A percentile compares a stretch with the other conserved stretches of the same genome.
Evolutionary conservation across 2,329 filamentous ascomycete species (phyloP).

Genomic region (Paracorniculantispora psalliotae): DNA sequence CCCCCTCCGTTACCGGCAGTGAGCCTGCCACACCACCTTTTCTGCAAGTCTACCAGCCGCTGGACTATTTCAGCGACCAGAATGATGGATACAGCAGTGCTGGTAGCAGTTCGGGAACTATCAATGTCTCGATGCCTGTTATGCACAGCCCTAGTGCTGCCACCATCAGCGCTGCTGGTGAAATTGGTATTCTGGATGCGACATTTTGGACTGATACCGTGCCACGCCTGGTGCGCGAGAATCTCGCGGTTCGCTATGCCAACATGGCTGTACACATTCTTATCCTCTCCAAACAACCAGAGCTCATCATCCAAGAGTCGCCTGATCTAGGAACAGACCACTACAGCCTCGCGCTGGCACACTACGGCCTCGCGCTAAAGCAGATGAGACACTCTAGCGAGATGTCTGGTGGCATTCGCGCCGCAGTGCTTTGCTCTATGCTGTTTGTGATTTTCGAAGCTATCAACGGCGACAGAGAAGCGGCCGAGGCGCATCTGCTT

Average conservation of each 20-base stretch:
- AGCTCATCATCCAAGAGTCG: conserved; percentile 7
- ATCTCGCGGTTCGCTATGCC: conserved; percentile 31
- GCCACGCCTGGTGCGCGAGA: conserved; percentile 28
- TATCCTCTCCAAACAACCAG: conserved; percentile 23
- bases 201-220: conserved; percentile 32
- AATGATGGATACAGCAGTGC: neutral
- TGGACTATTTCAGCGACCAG: neutral
- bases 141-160: too few relatives aligned
- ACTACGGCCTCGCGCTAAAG: conserved; percentile 29
- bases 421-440: conserved; percentile 31
- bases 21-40: conserved; percentile 9
- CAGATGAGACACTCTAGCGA: conserved; percentile 21
- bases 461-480: conserved; percentile 31
- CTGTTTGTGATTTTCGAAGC: conserved; percentile 35
- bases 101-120: neutral
- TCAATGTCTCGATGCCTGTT: neutral
- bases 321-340: conserved; percentile 16
- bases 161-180: too few relatives aligned
- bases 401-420: conserved; percentile 18
- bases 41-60: neutral
- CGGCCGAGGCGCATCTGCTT: conserved; percentile 31
- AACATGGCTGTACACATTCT: conserved; percentile 33
- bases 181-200: conserved; percentile 25
- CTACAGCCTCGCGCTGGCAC: conserved; percentile 28
- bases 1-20: conserved; percentile 7